phyloP scores from a whole-genome alignment of 192 early-diverging fungal genomes.

The Backusella psychrophila region DNA sequence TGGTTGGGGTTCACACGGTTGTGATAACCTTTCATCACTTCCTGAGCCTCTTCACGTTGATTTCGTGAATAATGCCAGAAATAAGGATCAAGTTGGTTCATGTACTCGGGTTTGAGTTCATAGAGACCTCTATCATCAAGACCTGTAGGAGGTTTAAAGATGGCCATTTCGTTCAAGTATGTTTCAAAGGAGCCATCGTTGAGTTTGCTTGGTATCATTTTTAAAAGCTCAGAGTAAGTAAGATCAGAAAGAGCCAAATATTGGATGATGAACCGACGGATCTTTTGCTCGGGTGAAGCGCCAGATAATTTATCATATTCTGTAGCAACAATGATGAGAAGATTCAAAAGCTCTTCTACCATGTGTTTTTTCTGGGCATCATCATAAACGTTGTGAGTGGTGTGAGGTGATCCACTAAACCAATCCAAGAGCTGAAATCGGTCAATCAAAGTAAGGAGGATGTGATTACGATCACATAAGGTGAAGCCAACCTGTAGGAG shows the following conservation, averaged over 20 bases:
- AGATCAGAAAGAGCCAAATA: conserved; percentile 63
- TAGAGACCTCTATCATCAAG: conserved; percentile 84
- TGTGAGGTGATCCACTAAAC: conserved; percentile 65
- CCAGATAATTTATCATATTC: conserved; percentile 73
- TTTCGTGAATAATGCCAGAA: conserved; percentile 94
- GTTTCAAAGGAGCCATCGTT: conserved; percentile 71
- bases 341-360: conserved; percentile 86
- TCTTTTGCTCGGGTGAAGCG: conserved; percentile 58
- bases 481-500: conserved; percentile 73
- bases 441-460: conserved; percentile 80
- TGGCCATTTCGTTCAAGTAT: conserved; percentile 72
- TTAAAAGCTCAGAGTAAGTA: conserved; percentile 82
- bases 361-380: conserved; percentile 68
- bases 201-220: conserved; percentile 78
- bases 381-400: conserved; percentile 56
- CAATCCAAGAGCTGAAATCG: conserved; percentile 83
- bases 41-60: conserved; percentile 88
- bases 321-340: conserved; percentile 78
- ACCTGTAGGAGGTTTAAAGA: conserved; percentile 77
- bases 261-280: conserved; percentile 86
- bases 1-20: conserved; percentile 9
- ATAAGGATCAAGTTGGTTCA: conserved; percentile 88
- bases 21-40: conserved; percentile 54
- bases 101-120: conserved; percentile 83
- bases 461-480: conserved; percentile 71